These are phyloP conservation scores for Lachnellula cervina DNA, from an alignment of 2,329 filamentous ascomycete genomes.

Conservation along the genomic window DNA sequence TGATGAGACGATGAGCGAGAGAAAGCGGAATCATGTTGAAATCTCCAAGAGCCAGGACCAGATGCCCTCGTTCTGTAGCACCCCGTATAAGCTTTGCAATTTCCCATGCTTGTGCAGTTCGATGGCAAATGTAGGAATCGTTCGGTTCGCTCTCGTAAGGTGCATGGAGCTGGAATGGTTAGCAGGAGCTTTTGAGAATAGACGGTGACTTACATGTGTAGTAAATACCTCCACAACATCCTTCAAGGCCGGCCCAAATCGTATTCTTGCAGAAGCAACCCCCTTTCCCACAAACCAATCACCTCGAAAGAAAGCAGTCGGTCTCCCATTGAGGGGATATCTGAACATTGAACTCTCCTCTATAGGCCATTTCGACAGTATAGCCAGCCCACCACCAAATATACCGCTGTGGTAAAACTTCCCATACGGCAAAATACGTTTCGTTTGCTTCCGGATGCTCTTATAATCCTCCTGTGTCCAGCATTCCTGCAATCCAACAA, in stretches of 20 bases:
- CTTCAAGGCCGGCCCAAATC: slow-evolving; percentile 57
- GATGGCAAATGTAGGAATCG: slow-evolving; percentile 86
- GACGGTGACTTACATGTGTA: slow-evolving; percentile 62
- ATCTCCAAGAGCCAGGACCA: slow-evolving; percentile 84
- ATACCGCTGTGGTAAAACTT: slow-evolving; percentile 92
- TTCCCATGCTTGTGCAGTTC: slow-evolving; percentile 91
- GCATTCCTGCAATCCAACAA: slow-evolving; percentile 93
- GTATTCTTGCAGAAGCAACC: slow-evolving; percentile 75
- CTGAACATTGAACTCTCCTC: slow-evolving; percentile 79
- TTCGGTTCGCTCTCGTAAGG: slow-evolving; percentile 76
- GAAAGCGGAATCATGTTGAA: slow-evolving; percentile 95
- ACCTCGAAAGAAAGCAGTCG: slow-evolving; percentile 87
- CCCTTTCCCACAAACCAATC: slow-evolving; percentile 98
- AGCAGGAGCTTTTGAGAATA: slow-evolving; percentile 21
- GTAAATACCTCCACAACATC: slow-evolving; percentile 86
- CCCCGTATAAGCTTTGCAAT: slow-evolving; percentile 83
- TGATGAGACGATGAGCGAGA: slow-evolving; percentile 77
- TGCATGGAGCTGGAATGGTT: slow-evolving; percentile 63
- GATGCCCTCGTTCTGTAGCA: slow-evolving; percentile 72
- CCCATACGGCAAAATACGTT: slow-evolving; percentile 72
- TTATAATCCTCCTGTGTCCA: slow-evolving; percentile 84
- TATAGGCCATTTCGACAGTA: slow-evolving; percentile 89
- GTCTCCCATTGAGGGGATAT: slow-evolving; percentile 89
- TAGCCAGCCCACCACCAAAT: slow-evolving; percentile 83
- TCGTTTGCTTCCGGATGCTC: slow-evolving; percentile 68